These are phyloP conservation scores for Nicotiana noctiflora DNA, from an alignment of 257 asterid species.

Conservation along the genomic window DNA sequence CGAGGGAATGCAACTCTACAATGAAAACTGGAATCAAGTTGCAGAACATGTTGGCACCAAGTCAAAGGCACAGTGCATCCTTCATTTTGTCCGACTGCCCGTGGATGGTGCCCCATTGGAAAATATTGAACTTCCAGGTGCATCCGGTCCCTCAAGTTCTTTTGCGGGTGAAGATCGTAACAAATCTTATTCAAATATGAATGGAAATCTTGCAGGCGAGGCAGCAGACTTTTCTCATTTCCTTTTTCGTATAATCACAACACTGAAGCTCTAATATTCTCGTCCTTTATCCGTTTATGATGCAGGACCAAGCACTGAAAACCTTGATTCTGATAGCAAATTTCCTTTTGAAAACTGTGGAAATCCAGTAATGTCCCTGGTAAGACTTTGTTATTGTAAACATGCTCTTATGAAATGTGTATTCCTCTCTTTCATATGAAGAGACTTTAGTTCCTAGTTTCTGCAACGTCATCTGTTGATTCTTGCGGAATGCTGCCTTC, in stretches of 20 bases:
- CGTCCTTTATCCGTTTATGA: constrained; percentile 6
- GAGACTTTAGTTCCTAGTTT: not conserved
- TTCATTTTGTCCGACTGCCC: constrained; percentile 75
- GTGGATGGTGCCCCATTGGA: constrained; percentile 25
- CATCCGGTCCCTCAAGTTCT: constrained; percentile 38
- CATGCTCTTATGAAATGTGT: not conserved
- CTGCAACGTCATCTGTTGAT: not conserved
- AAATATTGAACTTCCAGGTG: constrained; percentile 36
- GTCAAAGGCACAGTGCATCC: constrained; percentile 90
- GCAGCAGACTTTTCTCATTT: not conserved
- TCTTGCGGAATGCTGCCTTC: constrained; percentile 2
- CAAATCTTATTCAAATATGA: constrained; percentile 37
- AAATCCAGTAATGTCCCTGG: constrained; percentile 91
- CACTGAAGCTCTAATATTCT: not conserved
- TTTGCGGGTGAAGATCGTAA: constrained; percentile 31
- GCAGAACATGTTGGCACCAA: constrained; percentile 92
- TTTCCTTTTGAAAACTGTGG: constrained; percentile 67
- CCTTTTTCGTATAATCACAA: not conserved
- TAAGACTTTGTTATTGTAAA: constrained; percentile 14
- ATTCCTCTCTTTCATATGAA: not conserved
- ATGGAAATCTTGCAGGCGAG: constrained; percentile 45
- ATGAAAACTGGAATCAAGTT: constrained; percentile 83
- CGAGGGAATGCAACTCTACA: constrained; percentile 75
- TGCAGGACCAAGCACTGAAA: constrained; percentile 47
- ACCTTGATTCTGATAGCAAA: constrained; percentile 41